Base-by-base conservation (phyloP, 352 stramenopile genomes). In the Phytophthora meadii region DNA sequence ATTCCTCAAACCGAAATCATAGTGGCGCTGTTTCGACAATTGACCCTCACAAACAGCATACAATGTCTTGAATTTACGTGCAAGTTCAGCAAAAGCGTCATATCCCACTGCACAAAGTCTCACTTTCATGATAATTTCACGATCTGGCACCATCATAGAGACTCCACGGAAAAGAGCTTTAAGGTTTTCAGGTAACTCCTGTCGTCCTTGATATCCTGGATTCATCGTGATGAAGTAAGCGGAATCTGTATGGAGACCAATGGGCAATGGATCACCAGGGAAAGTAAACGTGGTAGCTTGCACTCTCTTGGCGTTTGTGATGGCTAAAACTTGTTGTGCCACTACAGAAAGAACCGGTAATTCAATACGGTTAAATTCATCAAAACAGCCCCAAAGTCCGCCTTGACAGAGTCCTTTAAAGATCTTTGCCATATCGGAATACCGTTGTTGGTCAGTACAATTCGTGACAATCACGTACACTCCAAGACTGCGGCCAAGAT, bases 101-200 rank as follows among this genome's bases (percentile, higher is more conserved):
- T 91, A 93, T 47, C 96, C 96, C 3, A 98, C 95, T 5, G 93
- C 95, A 79, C 94, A 99, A 34, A 99, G 88, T 68, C 98, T 97
- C 12, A 92, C 83, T 56, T 90, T 90, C 66, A 92, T 98, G 62
- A 98, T 99, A 58, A 98, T 98, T 67, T 98, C 94, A 59, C 97
- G 96, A 72, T 98, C 94, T 4, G 96, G 95, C 11, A 97, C 90
- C 96, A 99, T 99, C 96, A 99, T 99, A 11, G 95, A 93, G 54
- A 98, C 94, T 10, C 93, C 92, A 34, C 95, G 84, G 73, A 98
- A 98, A 12, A 99, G 79, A 7, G 90, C 87, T 41, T 95, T 94
- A 24, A 98, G 81, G 58, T 98, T 98, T 52, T 98, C 93, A 0
- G 93, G 93, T 2, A 98, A 76, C 54, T 98, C 91, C 40, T 95